phyloP scores from a whole-genome alignment of 2,329 filamentous ascomycete genomes.

The Exutisphaerella laricina region DNA sequence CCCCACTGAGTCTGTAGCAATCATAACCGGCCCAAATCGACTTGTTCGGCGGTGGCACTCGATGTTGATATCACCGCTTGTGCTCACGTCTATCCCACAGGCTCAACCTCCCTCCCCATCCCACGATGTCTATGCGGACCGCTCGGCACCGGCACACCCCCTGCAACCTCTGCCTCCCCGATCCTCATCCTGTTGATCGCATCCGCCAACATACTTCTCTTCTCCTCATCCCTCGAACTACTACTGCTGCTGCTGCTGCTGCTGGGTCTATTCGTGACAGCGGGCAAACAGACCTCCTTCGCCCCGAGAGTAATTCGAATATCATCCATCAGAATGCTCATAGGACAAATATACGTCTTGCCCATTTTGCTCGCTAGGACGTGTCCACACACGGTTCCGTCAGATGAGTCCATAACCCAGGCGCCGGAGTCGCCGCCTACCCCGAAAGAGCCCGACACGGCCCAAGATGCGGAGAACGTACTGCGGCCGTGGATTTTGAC shows the following conservation, averaged over 20 bases:
- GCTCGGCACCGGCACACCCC: slow-evolving; percentile 19
- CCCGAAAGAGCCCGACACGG: slow-evolving; percentile 54
- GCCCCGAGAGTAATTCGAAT: slow-evolving; percentile 75
- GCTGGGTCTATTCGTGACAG: slow-evolving; percentile 38
- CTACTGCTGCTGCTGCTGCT: slow-evolving; percentile 7
- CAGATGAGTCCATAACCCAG: slow-evolving; percentile 77
- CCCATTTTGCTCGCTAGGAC: slow-evolving; percentile 71
- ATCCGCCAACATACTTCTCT: slow-evolving; percentile 15
- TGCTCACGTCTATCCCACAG: slow-evolving; percentile 15
- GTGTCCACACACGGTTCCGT: slow-evolving; percentile 80
- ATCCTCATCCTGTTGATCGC: slow-evolving; percentile 21
- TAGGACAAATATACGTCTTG: slow-evolving; percentile 88
- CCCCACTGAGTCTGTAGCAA: too few relatives aligned
- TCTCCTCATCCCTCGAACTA: not conserved
- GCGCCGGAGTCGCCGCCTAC: slow-evolving; percentile 88
- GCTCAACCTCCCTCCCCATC: slow-evolving; percentile 15
- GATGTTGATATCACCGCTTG: too few relatives aligned
- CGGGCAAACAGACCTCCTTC: slow-evolving; percentile 63
- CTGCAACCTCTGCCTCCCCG: slow-evolving; percentile 11
- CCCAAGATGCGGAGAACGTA: slow-evolving; percentile 69
- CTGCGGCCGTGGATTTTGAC: slow-evolving; percentile 82
- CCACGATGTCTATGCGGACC: slow-evolving; percentile 14
- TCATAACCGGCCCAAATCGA: too few relatives aligned
- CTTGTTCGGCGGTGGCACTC: too few relatives aligned
- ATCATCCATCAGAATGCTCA: slow-evolving; percentile 83